Percentiles rank a stretch among this genome's conserved stretches.
Evolutionary conservation across 2,329 filamentous ascomycete genomes (phyloP).

Genomic region (Cyanodermella asteris): DNA sequence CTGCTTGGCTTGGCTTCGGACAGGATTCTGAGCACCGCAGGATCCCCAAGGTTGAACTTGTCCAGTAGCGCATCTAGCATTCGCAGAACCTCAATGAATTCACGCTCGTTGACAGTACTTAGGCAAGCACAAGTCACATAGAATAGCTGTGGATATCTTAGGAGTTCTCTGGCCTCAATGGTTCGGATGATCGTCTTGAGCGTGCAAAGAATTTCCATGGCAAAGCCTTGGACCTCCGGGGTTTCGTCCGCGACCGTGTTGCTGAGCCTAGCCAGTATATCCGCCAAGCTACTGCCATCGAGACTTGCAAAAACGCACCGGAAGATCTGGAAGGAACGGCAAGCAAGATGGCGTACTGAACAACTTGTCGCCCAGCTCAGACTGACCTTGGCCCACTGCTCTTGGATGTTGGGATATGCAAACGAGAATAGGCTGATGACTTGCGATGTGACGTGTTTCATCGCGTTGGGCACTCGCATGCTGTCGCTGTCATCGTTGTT

Average conservation of each 20-base stretch:
- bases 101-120: constrained; percentile 87
- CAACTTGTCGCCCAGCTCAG: constrained; percentile 94
- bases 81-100: constrained; percentile 75
- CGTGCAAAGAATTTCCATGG: constrained; percentile 92
- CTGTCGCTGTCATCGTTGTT: constrained; percentile 49
- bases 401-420: constrained; percentile 66
- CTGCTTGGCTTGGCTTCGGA: constrained; percentile 58
- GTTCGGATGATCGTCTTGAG: constrained; percentile 78
- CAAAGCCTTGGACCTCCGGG: constrained; percentile 84
- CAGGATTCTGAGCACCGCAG: constrained; percentile 45
- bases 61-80: constrained; percentile 76
- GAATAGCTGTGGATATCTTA: constrained; percentile 87
- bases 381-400: constrained; percentile 76
- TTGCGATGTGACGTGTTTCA: constrained; percentile 64
- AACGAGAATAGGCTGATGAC: constrained; percentile 71
- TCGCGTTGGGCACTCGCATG: constrained; percentile 64
- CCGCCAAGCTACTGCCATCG: constrained; percentile 82
- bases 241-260: constrained; percentile 96
- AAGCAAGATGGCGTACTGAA: constrained; percentile 81
- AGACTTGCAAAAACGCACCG: constrained; percentile 77
- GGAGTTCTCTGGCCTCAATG: constrained; percentile 52
- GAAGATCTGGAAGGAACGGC: constrained; percentile 93
- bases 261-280: constrained; percentile 85
- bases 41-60: constrained; percentile 60
- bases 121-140: constrained; percentile 95